These are phyloP conservation scores for Pisolithus marmoratus DNA, from an alignment of 768 basidiomycete species.

Conservation along the genomic window DNA sequence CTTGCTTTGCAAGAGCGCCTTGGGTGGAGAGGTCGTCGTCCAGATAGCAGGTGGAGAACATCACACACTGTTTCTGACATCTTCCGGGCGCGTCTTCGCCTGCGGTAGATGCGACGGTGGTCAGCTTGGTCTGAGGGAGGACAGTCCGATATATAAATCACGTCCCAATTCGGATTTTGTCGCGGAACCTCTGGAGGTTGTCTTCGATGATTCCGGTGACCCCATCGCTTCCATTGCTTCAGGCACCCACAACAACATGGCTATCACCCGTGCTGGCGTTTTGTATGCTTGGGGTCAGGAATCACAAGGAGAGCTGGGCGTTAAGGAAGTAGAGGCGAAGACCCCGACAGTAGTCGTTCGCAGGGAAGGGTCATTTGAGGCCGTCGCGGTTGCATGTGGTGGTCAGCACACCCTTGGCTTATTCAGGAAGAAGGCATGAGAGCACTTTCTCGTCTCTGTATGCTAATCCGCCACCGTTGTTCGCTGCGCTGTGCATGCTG, in stretches of 20 bases:
- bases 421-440: conserved; percentile 53
- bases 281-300: conserved; percentile 77
- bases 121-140: conserved; percentile 71
- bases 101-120: conserved; percentile 81
- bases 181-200: conserved; percentile 55
- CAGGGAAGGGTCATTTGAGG: conserved; percentile 59
- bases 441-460: background rate
- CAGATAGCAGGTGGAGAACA: conserved; percentile 83
- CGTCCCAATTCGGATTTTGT: conserved; percentile 54
- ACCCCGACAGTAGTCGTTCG: conserved; percentile 67
- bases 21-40: conserved; percentile 58
- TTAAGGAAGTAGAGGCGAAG: conserved; percentile 52
- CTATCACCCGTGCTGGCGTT: conserved; percentile 59
- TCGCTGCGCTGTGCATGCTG: too few species aligned
- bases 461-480: background rate
- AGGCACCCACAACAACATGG: conserved; percentile 71
- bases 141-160: conserved; percentile 61
- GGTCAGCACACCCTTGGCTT: conserved; percentile 75
- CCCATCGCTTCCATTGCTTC: conserved; percentile 59
- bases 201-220: conserved; percentile 60
- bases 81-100: conserved; percentile 77
- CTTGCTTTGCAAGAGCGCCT: conserved; percentile 53
- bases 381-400: conserved; percentile 54
- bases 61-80: conserved; percentile 86
- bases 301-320: conserved; percentile 71